phyloP scores from a whole-genome alignment of 2,329 filamentous ascomycete species.

The Talaromyces rugulosus region DNA sequence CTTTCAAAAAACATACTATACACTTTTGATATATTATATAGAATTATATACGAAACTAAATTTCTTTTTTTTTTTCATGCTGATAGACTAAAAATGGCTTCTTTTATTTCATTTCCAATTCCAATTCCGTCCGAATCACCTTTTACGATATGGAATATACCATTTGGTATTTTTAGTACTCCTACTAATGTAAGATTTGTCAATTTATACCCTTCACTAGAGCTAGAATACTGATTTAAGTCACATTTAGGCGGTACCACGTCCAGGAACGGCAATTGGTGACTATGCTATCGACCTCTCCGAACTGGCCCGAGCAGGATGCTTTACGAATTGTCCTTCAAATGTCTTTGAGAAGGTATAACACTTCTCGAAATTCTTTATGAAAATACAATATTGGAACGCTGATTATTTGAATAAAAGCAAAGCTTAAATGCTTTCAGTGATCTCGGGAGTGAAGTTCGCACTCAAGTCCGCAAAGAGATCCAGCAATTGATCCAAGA shows the following conservation, averaged over 20 bases:
- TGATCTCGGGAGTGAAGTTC: constrained; percentile 26
- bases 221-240: not conserved
- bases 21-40: not conserved
- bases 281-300: constrained; percentile 50
- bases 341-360: not conserved
- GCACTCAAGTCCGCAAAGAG: not conserved
- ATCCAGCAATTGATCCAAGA: not conserved
- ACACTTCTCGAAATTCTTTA: not conserved
- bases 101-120: not conserved
- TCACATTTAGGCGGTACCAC: constrained; percentile 22
- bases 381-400: constrained; percentile 9
- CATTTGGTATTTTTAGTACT: constrained; percentile 51
- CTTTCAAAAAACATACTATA: not conserved
- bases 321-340: not conserved
- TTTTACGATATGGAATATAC: constrained; percentile 52
- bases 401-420: constrained; percentile 26
- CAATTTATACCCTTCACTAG: not conserved
- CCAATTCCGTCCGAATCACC: not conserved
- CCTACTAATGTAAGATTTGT: constrained; percentile 20
- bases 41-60: no score
- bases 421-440: constrained; percentile 49
- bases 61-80: not conserved
- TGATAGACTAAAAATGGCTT: not conserved
- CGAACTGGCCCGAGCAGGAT: not conserved
- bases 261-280: constrained; percentile 49